Percentiles rank a stretch among this genome's conserved stretches.
Evolutionary conservation across 768 basidiomycete genomes (phyloP).

Genomic region (Xerocomellus dryophilus): DNA sequence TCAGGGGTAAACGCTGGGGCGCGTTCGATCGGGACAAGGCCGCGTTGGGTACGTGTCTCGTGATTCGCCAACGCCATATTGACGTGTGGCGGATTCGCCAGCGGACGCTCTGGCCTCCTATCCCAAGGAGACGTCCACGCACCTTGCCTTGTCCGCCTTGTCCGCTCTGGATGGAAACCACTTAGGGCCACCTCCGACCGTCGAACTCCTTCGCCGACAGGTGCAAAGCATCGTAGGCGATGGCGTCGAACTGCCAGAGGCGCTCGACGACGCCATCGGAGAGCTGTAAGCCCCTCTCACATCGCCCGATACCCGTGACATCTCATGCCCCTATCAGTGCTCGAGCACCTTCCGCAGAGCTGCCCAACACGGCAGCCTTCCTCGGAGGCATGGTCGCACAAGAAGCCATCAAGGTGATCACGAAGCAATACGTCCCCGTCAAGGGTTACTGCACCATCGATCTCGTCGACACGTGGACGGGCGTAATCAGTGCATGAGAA

Average conservation of each 20-base stretch:
- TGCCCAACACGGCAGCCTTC: constrained; percentile 92
- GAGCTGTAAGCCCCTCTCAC: constrained; percentile 60
- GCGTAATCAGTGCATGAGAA: constrained; percentile 38
- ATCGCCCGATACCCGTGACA: background rate
- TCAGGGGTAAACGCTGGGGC: constrained; percentile 64
- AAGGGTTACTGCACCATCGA: constrained; percentile 84
- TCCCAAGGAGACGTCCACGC: constrained; percentile 62
- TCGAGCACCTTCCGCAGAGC: constrained; percentile 76
- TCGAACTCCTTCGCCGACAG: constrained; percentile 51
- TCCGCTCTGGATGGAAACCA: constrained; percentile 29
- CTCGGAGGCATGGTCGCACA: constrained; percentile 93
- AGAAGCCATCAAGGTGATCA: constrained; percentile 96
- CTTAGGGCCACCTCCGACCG: constrained; percentile 38
- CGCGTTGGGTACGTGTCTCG: constrained; percentile 43
- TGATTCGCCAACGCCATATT: background rate
- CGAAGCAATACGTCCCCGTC: constrained; percentile 91
- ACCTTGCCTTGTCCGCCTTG: constrained; percentile 71
- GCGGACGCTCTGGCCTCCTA: constrained; percentile 39
- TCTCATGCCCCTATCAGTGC: constrained; percentile 42
- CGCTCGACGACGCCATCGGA: constrained; percentile 59
- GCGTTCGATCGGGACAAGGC: constrained; percentile 47
- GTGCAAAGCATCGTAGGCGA: constrained; percentile 51
- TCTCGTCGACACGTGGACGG: constrained; percentile 77
- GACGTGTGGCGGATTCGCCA: constrained; percentile 22
- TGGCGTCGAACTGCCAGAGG: constrained; percentile 49